Evolutionary conservation across 352 stramenopile species (phyloP).

Genomic region (Phytophthora pistaciae): DNA sequence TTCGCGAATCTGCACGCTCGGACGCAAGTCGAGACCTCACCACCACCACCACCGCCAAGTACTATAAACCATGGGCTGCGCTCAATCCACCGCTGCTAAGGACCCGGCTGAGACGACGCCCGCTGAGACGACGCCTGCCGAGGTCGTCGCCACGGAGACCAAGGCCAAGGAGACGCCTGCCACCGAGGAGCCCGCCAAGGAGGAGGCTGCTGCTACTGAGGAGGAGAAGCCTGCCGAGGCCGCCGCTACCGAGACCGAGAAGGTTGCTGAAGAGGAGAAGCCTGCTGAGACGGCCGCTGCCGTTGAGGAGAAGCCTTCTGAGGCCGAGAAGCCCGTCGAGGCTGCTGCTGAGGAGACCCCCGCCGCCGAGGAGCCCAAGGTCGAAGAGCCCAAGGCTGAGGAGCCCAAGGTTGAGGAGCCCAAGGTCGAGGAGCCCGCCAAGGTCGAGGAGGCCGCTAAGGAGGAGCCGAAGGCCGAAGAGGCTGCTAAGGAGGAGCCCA

Average conservation of each 20-base stretch:
- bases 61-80: conserved; percentile 39
- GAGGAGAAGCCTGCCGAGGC: too few species aligned
- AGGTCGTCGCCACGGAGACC: conserved; percentile 25
- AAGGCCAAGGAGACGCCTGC: conserved; percentile 27
- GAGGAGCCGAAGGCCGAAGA: conserved; percentile 8
- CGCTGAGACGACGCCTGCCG: conserved; percentile 22
- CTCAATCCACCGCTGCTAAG: conserved; percentile 44
- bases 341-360: conserved; percentile 5
- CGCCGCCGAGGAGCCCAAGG: conserved; percentile 19
- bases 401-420: conserved; percentile 16
- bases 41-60: conserved; percentile 3
- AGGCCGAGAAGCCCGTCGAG: conserved; percentile 18
- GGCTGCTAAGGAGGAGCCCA: background rate
- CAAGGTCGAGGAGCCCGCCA: conserved; percentile 7
- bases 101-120: conserved; percentile 35
- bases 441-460: conserved; percentile 5
- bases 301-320: conserved; percentile 6
- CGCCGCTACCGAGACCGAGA: too few species aligned
- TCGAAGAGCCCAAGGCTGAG: conserved; percentile 17
- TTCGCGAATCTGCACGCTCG: conserved; percentile 36
- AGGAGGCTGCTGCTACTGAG: background rate
- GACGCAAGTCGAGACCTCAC: conserved; percentile 35
- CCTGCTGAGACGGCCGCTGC: too few species aligned
- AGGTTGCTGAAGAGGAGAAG: too few species aligned
- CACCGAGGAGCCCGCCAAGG: conserved; percentile 25